Evolutionary conservation across 2,329 filamentous ascomycete species (phyloP).

Genomic region (Cordyceps farinosa): DNA sequence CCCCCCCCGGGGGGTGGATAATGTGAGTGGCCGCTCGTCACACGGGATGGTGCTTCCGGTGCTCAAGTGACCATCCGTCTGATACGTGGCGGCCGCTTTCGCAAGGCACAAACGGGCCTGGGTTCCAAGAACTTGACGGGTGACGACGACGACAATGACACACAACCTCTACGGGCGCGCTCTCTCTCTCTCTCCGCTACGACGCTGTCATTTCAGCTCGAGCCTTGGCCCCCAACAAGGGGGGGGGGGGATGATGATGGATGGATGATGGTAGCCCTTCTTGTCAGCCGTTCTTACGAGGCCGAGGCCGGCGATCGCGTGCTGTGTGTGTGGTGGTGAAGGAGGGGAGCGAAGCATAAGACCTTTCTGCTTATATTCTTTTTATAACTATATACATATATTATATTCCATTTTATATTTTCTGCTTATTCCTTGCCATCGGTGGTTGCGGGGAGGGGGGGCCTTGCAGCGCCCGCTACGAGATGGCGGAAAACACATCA

Average conservation of each 20-base stretch:
- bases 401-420: too few relatives aligned
- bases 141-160: neutral
- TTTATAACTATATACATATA: neutral
- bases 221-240: conserved; percentile 8
- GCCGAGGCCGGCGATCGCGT: neutral
- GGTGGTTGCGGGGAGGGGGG: neutral
- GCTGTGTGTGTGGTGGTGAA: neutral
- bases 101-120: neutral
- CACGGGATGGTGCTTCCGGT: neutral
- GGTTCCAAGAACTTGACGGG: neutral
- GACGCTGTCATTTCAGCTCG: conserved; percentile 14
- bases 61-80: neutral
- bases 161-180: neutral
- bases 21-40: neutral
- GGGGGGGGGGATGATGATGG: too few relatives aligned
- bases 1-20: too few relatives aligned
- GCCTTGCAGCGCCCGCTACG: too few relatives aligned
- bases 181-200: neutral
- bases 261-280: too few relatives aligned
- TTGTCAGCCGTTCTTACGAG: neutral
- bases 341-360: neutral
- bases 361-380: neutral
- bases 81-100: neutral
- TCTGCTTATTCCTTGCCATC: too few relatives aligned
- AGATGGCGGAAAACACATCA: neutral